Evolutionary conservation across 2,329 filamentous ascomycete genomes (phyloP).

Genomic region (Eutypa lata): DNA sequence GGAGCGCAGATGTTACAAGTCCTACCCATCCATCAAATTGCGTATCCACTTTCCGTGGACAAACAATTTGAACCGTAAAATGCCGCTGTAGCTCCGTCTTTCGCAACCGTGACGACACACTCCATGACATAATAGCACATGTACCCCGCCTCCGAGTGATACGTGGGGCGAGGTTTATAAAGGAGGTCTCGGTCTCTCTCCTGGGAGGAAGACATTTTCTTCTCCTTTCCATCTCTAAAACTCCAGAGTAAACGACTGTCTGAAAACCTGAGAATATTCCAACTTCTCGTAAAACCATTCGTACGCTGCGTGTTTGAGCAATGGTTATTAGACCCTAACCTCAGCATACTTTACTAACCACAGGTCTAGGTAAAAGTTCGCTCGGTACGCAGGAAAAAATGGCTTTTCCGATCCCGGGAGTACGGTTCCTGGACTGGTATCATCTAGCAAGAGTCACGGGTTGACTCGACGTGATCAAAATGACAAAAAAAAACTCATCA

Average conservation of each 20-base stretch:
- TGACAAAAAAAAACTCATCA: slow-evolving; percentile 26
- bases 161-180: neutral
- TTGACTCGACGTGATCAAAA: slow-evolving; percentile 23
- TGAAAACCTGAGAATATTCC: neutral
- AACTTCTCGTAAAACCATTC: neutral
- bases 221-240: neutral
- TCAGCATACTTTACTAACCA: neutral
- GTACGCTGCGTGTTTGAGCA: neutral
- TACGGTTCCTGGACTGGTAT: slow-evolving; percentile 26
- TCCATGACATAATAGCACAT: neutral
- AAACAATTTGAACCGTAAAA: neutral
- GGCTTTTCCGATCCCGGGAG: slow-evolving; percentile 15
- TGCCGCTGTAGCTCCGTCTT: neutral
- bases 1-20: neutral
- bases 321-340: neutral
- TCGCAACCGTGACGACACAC: neutral
- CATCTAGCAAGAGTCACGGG: slow-evolving; percentile 22
- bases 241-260: neutral
- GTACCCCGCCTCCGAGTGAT: neutral
- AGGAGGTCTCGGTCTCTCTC: neutral
- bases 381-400: slow-evolving; percentile 24
- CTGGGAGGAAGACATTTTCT: neutral
- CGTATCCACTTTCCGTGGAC: neutral
- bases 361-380: neutral
- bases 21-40: neutral